Conservation (phyloP, 306 rosid species). For the Corylus americana region DNA sequence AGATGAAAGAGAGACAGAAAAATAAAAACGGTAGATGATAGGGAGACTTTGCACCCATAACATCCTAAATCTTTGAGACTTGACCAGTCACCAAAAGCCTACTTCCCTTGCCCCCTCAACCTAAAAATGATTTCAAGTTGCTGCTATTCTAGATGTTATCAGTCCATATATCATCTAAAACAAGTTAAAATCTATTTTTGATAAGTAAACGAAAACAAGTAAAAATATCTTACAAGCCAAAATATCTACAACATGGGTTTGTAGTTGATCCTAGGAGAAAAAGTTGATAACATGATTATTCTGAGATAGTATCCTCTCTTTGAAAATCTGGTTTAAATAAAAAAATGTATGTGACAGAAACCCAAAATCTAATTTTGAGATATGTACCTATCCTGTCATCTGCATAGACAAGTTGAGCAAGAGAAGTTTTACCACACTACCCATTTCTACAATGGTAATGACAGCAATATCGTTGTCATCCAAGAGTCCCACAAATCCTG, state of each 20-base stretch:
- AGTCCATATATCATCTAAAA: conserved; percentile 11
- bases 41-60: not conserved
- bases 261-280: not conserved
- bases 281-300: not conserved
- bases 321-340: not conserved
- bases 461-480: not conserved
- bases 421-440: conserved; percentile 13
- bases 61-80: not conserved
- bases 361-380: conserved; percentile 1
- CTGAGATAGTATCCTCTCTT: not conserved
- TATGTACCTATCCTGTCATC: not conserved
- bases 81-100: conserved; percentile 23
- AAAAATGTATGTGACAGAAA: not conserved
- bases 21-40: not conserved
- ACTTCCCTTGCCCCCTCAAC: conserved; percentile 1
- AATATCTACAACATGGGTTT: not conserved
- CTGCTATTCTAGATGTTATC: not conserved
- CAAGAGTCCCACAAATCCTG: conserved; percentile 11
- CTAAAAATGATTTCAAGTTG: conserved; percentile 2
- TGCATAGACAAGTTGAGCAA: conserved; percentile 3
- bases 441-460: conserved; percentile 15
- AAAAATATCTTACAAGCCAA: not conserved
- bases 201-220: not conserved
- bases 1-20: not conserved
- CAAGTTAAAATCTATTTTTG: conserved; percentile 6